These are phyloP conservation scores for Boechera retrofracta DNA, from an alignment of 345 rosid species.

Conservation along the genomic window DNA sequence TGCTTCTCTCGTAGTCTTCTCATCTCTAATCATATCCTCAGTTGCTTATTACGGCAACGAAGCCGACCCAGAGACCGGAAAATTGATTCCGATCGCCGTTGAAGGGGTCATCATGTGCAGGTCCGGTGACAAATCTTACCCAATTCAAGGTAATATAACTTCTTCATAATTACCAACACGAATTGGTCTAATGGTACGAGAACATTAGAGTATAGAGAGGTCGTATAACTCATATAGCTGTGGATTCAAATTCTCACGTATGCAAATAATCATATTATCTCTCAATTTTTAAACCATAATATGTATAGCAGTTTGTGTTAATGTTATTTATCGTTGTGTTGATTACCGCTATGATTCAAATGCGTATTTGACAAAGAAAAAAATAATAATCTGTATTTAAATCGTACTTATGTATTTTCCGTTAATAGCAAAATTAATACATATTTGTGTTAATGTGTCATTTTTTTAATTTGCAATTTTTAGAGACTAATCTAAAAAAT, in stretches of 20 bases:
- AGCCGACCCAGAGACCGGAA: conserved; percentile 43
- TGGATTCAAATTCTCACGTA: neutral
- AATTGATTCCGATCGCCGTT: conserved; percentile 47
- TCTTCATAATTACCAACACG: neutral
- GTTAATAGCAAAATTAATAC: no score
- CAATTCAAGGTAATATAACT: conserved; percentile 56
- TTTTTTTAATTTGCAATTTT: no score
- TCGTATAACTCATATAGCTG: neutral
- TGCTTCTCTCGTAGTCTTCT: conserved; percentile 40
- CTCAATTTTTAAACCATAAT: neutral
- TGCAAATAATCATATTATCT: neutral
- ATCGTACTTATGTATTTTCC: no score
- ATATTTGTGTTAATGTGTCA: neutral
- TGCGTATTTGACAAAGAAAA: no score
- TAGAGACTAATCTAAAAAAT: no score
- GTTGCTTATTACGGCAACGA: conserved; percentile 40
- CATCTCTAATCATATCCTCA: conserved; percentile 44
- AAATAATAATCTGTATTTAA: no score
- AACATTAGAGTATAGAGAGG: neutral
- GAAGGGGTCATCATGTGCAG: conserved; percentile 66
- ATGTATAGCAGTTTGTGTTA: neutral
- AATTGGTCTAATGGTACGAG: neutral
- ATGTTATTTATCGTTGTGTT: no score
- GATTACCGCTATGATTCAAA: no score
- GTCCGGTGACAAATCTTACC: conserved; percentile 51